phyloP scores from a whole-genome alignment of 2,329 filamentous ascomycete genomes.

The Phialophora verrucosa region DNA sequence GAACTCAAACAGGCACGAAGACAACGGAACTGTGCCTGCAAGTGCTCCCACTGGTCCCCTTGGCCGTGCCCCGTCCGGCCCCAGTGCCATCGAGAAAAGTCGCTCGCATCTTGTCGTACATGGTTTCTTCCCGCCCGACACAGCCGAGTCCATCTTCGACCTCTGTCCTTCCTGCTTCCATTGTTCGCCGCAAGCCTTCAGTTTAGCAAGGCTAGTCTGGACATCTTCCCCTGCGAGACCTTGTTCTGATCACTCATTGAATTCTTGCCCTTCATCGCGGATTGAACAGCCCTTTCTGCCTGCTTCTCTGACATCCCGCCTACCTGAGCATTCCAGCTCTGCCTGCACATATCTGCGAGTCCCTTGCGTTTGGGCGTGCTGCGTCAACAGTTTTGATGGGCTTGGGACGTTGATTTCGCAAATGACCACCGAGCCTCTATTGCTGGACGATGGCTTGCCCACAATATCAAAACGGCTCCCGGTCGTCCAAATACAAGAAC shows the following conservation, averaged over 20 bases:
- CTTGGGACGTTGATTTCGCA: constrained; percentile 20
- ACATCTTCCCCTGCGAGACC: not conserved
- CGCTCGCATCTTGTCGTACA: constrained; percentile 20
- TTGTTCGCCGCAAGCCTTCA: not conserved
- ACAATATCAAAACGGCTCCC: constrained; percentile 25
- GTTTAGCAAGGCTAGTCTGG: not conserved
- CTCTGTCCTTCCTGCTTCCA: constrained; percentile 17
- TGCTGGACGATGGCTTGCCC: constrained; percentile 29
- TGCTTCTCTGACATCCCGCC: not conserved
- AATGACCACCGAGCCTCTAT: constrained; percentile 32
- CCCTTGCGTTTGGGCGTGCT: not conserved
- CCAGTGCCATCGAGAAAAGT: constrained; percentile 12
- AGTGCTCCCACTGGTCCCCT: constrained; percentile 12
- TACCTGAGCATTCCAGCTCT: not conserved
- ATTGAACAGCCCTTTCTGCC: not conserved
- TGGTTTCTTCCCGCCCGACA: constrained; percentile 15
- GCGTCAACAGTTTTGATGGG: constrained; percentile 15
- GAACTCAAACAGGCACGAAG: constrained; percentile 14
- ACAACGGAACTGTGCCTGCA: constrained; percentile 16
- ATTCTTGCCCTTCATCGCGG: constrained; percentile 4
- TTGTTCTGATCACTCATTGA: not conserved
- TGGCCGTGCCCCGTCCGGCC: constrained; percentile 14
- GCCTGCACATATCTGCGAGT: not conserved
- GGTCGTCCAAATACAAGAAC: constrained; percentile 28
- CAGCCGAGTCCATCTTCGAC: constrained; percentile 13